These are phyloP conservation scores for Beauveria caledonica DNA, from an alignment of 2,329 filamentous ascomycete species.

Conservation along the genomic window DNA sequence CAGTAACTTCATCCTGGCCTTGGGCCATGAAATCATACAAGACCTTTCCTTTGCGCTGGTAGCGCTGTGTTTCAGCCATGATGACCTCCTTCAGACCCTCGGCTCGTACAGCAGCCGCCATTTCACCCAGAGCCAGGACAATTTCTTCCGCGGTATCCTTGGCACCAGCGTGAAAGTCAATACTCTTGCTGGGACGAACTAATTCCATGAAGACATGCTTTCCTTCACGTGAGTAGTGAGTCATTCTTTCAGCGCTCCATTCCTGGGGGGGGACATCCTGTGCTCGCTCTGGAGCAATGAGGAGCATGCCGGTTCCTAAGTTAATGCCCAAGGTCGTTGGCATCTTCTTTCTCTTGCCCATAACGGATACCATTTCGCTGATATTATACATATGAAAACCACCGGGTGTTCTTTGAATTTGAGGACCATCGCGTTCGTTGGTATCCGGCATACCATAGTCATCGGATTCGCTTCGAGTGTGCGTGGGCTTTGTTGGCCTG, in stretches of 20 bases:
- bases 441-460: constrained; percentile 28
- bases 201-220: constrained; percentile 97
- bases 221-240: constrained; percentile 95
- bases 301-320: constrained; percentile 75
- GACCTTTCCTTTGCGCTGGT: constrained; percentile 75
- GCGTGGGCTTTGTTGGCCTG: constrained; percentile 15
- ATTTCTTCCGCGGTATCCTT: constrained; percentile 97
- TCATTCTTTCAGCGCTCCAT: constrained; percentile 91
- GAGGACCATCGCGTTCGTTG: constrained; percentile 26
- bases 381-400: constrained; percentile 95
- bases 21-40: constrained; percentile 96
- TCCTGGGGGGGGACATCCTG: constrained; percentile 79
- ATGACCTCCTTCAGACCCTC: constrained; percentile 80
- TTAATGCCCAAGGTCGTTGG: constrained; percentile 96
- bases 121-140: constrained; percentile 75
- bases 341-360: constrained; percentile 97
- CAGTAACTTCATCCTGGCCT: constrained; percentile 92
- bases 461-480: constrained; percentile 17
- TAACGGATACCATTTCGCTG: constrained; percentile 93
- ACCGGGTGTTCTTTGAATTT: constrained; percentile 54
- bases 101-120: constrained; percentile 78
- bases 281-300: constrained; percentile 80
- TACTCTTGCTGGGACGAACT: constrained; percentile 82
- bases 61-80: constrained; percentile 61
- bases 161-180: constrained; percentile 93